phyloP scores from a whole-genome alignment of 345 rosid genomes.

The Brassica rapa region DNA sequence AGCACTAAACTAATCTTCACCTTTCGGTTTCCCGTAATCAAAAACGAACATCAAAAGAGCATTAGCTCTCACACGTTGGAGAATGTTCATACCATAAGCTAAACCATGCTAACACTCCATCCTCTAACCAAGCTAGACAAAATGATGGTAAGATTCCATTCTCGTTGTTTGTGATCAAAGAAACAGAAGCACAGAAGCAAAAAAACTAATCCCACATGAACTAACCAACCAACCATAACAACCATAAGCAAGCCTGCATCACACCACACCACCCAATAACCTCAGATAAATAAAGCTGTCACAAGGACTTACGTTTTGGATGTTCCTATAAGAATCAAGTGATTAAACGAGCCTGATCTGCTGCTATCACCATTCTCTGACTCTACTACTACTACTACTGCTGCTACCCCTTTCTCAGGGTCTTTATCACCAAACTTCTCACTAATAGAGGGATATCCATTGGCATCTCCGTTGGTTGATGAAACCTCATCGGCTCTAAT shows the following conservation, averaged over 20 bases:
- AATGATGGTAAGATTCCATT: no score
- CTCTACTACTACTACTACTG: conserved; percentile 25
- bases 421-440: conserved; percentile 36
- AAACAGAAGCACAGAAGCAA: no score
- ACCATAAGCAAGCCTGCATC: conserved; percentile 73
- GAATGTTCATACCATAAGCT: no score
- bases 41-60: no score
- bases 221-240: no score
- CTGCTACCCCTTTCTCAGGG: conserved; percentile 23
- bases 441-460: conserved; percentile 32
- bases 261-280: background rate
- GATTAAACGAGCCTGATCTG: conserved; percentile 68
- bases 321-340: conserved; percentile 70
- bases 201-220: no score
- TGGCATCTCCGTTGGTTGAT: conserved; percentile 44
- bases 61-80: no score
- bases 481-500: conserved; percentile 77
- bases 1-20: no score
- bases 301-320: conserved; percentile 77
- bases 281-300: background rate
- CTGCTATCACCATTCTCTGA: conserved; percentile 62
- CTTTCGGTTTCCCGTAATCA: no score
- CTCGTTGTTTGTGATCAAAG: no score
- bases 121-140: no score
- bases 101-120: no score